A percentile compares a stretch with the other conserved stretches of the same genome.
phyloP scores from a whole-genome alignment of 306 rosid species.

The Trichosanthes cucumerina region DNA sequence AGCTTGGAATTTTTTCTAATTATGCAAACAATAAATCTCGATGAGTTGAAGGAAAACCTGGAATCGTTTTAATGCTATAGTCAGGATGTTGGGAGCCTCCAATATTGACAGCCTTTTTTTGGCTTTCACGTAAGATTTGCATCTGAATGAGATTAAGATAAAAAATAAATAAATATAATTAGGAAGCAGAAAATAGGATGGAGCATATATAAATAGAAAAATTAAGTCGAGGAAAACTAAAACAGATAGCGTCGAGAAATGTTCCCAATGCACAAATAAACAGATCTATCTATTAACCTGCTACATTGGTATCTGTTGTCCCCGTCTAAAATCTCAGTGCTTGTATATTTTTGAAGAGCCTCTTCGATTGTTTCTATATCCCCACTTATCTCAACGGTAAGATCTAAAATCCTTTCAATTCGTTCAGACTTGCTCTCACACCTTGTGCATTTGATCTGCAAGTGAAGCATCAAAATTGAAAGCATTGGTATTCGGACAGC shows the following conservation, averaged over 20 bases:
- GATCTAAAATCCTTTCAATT: slow-evolving; percentile 93
- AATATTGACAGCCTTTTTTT: slow-evolving; percentile 79
- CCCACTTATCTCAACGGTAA: slow-evolving; percentile 93
- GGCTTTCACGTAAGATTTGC: slow-evolving; percentile 94
- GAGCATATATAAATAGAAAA: background rate
- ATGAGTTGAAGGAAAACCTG: slow-evolving; percentile 43
- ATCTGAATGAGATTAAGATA: slow-evolving; percentile 39
- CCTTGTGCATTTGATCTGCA: slow-evolving; percentile 82
- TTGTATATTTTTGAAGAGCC: slow-evolving; percentile 65
- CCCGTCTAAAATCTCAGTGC: slow-evolving; percentile 85
- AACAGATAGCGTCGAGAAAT: background rate
- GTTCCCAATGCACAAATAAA: slow-evolving; percentile 9
- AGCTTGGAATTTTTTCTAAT: background rate
- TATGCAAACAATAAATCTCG: background rate
- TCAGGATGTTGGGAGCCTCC: slow-evolving; percentile 94
- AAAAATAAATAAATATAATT: background rate
- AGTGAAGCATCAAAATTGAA: slow-evolving; percentile 13
- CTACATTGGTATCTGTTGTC: slow-evolving; percentile 85
- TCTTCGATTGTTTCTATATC: slow-evolving; percentile 73
- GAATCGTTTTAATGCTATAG: slow-evolving; percentile 90
- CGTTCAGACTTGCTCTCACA: slow-evolving; percentile 87
- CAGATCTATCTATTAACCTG: slow-evolving; percentile 39
- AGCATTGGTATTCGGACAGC: background rate
- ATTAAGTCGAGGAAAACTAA: background rate
- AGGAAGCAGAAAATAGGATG: background rate